A percentile compares a stretch with the other conserved stretches of the same genome.
Evolutionary conservation across 1,284 basidiomycete genomes (phyloP).

Genomic region (Jaminaea rosea): DNA sequence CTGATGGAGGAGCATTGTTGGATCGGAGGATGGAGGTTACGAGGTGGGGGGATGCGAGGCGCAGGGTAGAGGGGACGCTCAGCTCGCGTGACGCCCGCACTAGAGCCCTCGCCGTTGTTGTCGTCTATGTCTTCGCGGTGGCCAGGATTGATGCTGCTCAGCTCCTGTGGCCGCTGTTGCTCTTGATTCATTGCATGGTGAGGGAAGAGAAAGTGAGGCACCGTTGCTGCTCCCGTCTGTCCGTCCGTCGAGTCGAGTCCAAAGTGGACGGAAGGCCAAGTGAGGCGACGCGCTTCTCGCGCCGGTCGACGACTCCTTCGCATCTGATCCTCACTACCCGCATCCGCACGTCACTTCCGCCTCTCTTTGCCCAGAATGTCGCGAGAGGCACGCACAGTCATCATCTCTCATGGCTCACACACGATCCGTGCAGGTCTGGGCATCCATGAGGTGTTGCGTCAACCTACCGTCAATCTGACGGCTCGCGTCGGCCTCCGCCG

Average conservation of each 20-base stretch:
- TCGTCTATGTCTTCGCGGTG: too few relatives aligned
- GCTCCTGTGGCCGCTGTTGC: too few relatives aligned
- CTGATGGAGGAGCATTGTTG: constrained; percentile 29
- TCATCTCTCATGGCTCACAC: constrained; percentile 69
- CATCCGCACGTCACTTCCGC: background rate
- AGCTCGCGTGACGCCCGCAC: too few relatives aligned
- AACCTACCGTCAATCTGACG: constrained; percentile 57
- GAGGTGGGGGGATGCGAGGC: constrained; percentile 6
- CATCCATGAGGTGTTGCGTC: constrained; percentile 67
- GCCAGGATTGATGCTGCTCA: too few relatives aligned
- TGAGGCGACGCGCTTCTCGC: too few relatives aligned
- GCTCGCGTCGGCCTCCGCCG: constrained; percentile 18
- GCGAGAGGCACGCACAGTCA: constrained; percentile 70
- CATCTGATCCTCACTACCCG: background rate
- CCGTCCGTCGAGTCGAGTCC: too few relatives aligned
- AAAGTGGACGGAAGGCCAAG: too few relatives aligned
- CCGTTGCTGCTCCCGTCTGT: too few relatives aligned
- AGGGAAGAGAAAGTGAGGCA: too few relatives aligned
- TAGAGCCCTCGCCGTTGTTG: too few relatives aligned
- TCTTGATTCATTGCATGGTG: too few relatives aligned
- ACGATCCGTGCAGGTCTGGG: constrained; percentile 67
- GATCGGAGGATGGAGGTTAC: constrained; percentile 22
- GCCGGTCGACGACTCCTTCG: too few relatives aligned
- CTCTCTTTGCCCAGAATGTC: background rate
- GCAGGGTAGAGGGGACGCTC: background rate